phyloP scores from a whole-genome alignment of 2,329 filamentous ascomycete genomes.

The Massarina eburnea region DNA sequence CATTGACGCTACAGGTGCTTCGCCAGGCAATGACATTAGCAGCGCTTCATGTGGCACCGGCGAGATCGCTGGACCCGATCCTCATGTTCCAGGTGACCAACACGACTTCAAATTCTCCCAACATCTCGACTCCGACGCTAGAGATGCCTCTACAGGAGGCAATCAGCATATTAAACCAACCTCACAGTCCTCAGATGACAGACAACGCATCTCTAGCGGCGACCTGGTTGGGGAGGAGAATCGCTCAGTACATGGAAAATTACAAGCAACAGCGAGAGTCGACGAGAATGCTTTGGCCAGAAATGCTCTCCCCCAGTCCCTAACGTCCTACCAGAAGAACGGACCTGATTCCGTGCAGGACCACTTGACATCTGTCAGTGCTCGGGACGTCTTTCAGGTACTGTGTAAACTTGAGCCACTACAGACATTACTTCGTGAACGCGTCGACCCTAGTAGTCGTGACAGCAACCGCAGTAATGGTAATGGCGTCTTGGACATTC shows the following conservation, averaged over 20 bases:
- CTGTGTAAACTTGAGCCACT: neutral
- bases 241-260: conserved; percentile 13
- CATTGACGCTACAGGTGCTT: conserved; percentile 8
- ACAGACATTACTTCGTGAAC: neutral
- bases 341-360: neutral
- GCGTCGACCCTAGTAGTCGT: neutral
- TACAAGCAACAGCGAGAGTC: conserved; percentile 21
- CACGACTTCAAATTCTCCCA: neutral
- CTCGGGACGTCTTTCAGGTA: neutral
- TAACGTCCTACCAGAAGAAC: conserved; percentile 4
- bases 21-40: conserved; percentile 11
- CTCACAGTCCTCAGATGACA: neutral
- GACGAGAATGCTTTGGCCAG: conserved; percentile 32
- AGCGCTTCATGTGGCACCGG: conserved; percentile 6
- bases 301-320: conserved; percentile 34
- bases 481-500: neutral
- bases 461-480: neutral
- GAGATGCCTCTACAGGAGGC: conserved; percentile 4
- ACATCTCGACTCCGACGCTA: conserved; percentile 4
- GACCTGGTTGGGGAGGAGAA: conserved; percentile 1
- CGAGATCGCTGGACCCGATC: conserved; percentile 6
- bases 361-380: neutral
- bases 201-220: neutral
- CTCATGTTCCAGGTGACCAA: neutral
- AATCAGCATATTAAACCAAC: conserved; percentile 9